These are phyloP conservation scores for Magnaporthiopsis incrustans DNA, from an alignment of 2,329 filamentous ascomycete genomes.

Conservation along the genomic window DNA sequence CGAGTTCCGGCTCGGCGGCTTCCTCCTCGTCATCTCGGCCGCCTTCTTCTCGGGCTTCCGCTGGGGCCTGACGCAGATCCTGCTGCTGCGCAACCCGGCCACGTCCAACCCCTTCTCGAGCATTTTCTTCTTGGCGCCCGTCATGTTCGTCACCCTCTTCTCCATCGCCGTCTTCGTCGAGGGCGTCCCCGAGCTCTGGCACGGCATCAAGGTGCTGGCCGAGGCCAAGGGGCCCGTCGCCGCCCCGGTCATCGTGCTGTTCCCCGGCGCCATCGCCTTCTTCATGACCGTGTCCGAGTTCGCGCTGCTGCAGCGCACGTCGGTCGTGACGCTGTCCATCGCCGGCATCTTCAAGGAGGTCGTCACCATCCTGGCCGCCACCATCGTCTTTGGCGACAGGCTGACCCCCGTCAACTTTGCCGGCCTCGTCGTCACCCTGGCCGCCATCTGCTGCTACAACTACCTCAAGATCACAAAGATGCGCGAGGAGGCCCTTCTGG, in stretches of 20 bases:
- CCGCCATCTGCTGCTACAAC: slow-evolving; percentile 83
- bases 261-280: slow-evolving; percentile 87
- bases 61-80: slow-evolving; percentile 96
- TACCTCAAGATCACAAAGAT: slow-evolving; percentile 90
- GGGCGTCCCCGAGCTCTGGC: slow-evolving; percentile 59
- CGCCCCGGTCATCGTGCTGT: slow-evolving; percentile 69
- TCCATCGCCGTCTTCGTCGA: slow-evolving; percentile 80
- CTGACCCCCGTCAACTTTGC: slow-evolving; percentile 82
- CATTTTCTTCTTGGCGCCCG: slow-evolving; percentile 93
- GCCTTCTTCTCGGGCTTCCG: slow-evolving; percentile 95
- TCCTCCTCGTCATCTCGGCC: slow-evolving; percentile 84
- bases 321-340: slow-evolving; percentile 90
- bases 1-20: slow-evolving; percentile 78
- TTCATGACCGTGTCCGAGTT: slow-evolving; percentile 94
- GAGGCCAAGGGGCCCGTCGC: slow-evolving; percentile 59
- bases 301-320: slow-evolving; percentile 86
- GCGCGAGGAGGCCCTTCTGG: slow-evolving; percentile 59
- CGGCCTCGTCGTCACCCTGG: slow-evolving; percentile 80
- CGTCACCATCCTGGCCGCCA: slow-evolving; percentile 84
- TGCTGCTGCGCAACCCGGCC: slow-evolving; percentile 85
- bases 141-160: slow-evolving; percentile 86
- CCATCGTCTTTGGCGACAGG: slow-evolving; percentile 79
- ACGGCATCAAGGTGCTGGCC: slow-evolving; percentile 56
- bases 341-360: slow-evolving; percentile 99
- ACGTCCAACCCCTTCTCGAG: slow-evolving; percentile 95